Percentiles rank a stretch among this genome's conserved stretches.
Evolutionary conservation across 306 rosid genomes (phyloP).

Genomic region (Rosa persica): DNA sequence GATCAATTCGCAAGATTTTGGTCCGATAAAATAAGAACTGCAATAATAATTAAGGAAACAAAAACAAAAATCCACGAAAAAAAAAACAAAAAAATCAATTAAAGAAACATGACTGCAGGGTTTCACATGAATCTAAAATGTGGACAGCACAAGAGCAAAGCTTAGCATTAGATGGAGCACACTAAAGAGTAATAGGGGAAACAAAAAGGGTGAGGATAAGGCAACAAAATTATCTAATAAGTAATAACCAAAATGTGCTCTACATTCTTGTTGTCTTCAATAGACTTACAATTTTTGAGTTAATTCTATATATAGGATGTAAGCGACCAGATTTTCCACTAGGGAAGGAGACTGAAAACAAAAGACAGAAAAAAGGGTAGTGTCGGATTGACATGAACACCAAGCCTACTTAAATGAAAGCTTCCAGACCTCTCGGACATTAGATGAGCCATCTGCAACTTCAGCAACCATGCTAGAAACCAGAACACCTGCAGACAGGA

Average conservation of each 20-base stretch:
- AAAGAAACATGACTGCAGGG: constrained; percentile 1
- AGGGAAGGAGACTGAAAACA: constrained; percentile 2
- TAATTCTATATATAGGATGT: constrained; percentile 2
- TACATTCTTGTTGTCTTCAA: neutral
- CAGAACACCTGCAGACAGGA: constrained; percentile 58
- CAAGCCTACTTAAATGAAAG: constrained; percentile 56
- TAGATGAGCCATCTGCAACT: constrained; percentile 92
- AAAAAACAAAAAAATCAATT: neutral
- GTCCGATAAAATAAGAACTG: too few relatives aligned
- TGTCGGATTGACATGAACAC: neutral
- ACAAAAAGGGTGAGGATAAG: neutral
- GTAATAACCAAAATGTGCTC: neutral
- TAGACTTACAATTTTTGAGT: neutral
- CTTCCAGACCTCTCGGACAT: constrained; percentile 94
- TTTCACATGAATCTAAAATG: neutral
- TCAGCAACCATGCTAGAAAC: constrained; percentile 58
- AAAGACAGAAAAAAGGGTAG: neutral
- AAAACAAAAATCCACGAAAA: neutral
- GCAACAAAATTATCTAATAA: neutral
- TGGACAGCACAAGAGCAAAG: neutral
- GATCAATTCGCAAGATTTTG: too few relatives aligned
- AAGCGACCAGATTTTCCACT: neutral
- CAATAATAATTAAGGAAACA: too few relatives aligned
- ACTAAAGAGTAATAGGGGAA: neutral
- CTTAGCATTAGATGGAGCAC: neutral